Evolutionary conservation across 2,329 filamentous ascomycete genomes (phyloP), one percentile per base, ranked within the genome.

Genomic region (Scedosporium apiospermum): DNA sequence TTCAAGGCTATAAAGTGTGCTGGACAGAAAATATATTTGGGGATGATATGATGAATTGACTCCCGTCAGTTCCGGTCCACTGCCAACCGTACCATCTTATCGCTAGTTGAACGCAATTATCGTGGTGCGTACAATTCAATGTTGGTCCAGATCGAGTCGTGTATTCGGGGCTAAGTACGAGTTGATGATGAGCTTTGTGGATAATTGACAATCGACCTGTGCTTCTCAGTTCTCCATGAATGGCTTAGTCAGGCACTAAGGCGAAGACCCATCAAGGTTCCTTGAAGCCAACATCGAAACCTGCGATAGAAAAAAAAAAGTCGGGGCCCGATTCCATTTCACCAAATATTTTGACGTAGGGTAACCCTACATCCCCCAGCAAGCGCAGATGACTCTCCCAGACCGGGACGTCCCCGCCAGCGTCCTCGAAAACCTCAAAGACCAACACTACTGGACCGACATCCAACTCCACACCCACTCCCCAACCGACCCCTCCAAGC

Each of bases 361-460:
- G 34, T 14, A 38, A 12, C 10, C 30, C 2, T 14, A 4, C 10
- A 6, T 1, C 34, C 44, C 44, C 44, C 44, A 18, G 44, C 44
- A 21, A 38, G 10, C 34, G 3, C 10, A 38, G 34, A 55, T 55
- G 51, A 23, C 51, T 23, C 61, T 61, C 23, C 64, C 58, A 14
- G 55, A 38, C 34, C 61, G 65, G 14, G 63, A 66, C 58, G 68
- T 78, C 63, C 69, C 74, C 12, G 63, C 68, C 14, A 69, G 85
- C 59, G 85, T 93, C 59, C 77, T 85, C 61, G 82, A 88, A 72
- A 92, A 93, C 72, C 83, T 95, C 58, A 79, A 83, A 67, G 80
- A 89, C 71, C 88, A 93, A 72, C 90, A 93, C 73, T 82, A 87
- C 70, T 95, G 90, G 90, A 83, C 82, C 23, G 72, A 79, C 23